A percentile compares a stretch with the other conserved stretches of the same genome.
Conservation (phyloP, 345 rosid species). For the Acer saccharum region DNA sequence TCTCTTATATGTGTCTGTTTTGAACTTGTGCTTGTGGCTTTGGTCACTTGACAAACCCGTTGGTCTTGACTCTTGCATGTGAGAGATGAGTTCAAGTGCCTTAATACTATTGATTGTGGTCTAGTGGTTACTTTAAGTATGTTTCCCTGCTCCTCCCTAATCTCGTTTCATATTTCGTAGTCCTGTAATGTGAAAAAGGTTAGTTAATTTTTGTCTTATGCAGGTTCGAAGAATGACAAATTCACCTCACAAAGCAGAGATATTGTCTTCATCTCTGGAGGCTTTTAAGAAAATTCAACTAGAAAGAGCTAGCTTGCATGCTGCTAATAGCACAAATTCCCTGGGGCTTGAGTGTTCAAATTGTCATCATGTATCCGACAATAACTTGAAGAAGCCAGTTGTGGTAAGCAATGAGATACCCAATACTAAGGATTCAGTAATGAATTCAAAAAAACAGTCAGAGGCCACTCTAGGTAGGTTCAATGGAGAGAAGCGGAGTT, state of each 20-base stretch:
- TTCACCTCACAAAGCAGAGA: constrained; percentile 75
- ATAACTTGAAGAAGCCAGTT: constrained; percentile 29
- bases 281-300: constrained; percentile 73
- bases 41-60: neutral
- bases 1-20: neutral
- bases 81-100: neutral
- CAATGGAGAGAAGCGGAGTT: constrained; percentile 30
- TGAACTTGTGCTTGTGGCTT: neutral
- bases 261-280: constrained; percentile 72
- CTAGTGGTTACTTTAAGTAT: neutral
- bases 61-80: neutral
- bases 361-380: constrained; percentile 23
- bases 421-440: constrained; percentile 27
- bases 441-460: constrained; percentile 35
- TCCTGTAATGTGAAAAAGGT: constrained; percentile 25
- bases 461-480: constrained; percentile 32
- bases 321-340: constrained; percentile 26
- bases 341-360: constrained; percentile 34
- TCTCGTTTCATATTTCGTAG: constrained; percentile 10
- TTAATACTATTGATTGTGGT: neutral
- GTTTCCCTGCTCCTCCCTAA: neutral
- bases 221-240: constrained; percentile 82
- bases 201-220: constrained; percentile 29
- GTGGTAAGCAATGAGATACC: constrained; percentile 26
- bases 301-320: constrained; percentile 49